Percentiles rank a stretch among this genome's conserved stretches.
Evolutionary conservation across 2,329 filamentous ascomycete species (phyloP).

Genomic region (Pseudogymnoascus sp.): DNA sequence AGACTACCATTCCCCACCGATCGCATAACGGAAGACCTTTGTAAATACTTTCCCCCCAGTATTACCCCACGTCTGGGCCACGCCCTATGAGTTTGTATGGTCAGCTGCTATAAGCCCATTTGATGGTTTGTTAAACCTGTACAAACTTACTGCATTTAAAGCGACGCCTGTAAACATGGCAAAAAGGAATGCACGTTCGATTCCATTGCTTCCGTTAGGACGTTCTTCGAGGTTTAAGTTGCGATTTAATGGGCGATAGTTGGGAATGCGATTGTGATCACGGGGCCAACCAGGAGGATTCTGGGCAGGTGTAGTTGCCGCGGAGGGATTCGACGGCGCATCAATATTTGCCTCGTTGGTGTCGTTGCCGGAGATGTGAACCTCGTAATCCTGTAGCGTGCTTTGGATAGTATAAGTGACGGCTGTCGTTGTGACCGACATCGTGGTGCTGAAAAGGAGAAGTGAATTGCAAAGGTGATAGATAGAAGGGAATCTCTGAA

Average conservation of each 20-base stretch:
- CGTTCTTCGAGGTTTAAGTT: constrained; percentile 34
- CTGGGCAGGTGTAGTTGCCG: background rate
- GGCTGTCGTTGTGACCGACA: constrained; percentile 9
- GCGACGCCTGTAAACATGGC: constrained; percentile 42
- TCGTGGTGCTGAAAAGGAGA: background rate
- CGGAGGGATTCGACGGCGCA: background rate
- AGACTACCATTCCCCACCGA: constrained; percentile 42
- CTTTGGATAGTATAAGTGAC: background rate
- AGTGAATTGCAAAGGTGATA: background rate
- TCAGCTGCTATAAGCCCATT: background rate
- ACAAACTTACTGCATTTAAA: constrained; percentile 34
- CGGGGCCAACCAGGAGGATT: constrained; percentile 38
- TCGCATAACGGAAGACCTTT: constrained; percentile 40
- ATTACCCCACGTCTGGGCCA: constrained; percentile 39
- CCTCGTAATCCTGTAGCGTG: constrained; percentile 37
- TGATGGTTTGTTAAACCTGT: background rate
- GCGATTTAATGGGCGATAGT: constrained; percentile 38
- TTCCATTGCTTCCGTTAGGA: constrained; percentile 35
- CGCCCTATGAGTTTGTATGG: constrained; percentile 24
- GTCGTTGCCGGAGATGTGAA: constrained; percentile 34
- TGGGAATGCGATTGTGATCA: constrained; percentile 39
- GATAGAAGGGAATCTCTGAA: background rate
- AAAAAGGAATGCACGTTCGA: constrained; percentile 39
- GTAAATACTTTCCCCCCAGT: constrained; percentile 42
- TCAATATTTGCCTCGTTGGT: background rate